A percentile compares a stretch with the other conserved stretches of the same genome.
These are phyloP conservation scores for Septoria linicola DNA, from an alignment of 2,329 filamentous ascomycete species.

Conservation along the genomic window DNA sequence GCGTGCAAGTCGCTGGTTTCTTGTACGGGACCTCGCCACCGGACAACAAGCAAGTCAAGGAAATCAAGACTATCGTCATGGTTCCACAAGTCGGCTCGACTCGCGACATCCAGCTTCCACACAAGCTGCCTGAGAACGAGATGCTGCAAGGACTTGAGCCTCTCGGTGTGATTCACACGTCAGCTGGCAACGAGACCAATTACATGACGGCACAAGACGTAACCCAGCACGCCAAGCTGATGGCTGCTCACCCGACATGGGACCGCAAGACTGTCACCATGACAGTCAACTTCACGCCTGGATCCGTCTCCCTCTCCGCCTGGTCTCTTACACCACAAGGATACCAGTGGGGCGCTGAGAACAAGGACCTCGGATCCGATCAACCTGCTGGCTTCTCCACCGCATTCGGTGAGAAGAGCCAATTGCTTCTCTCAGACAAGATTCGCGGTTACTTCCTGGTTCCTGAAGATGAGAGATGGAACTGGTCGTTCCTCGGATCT, in stretches of 20 bases:
- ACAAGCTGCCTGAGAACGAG: constrained; percentile 87
- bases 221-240: constrained; percentile 86
- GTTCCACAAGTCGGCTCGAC: constrained; percentile 93
- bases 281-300: constrained; percentile 93
- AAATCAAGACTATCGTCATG: constrained; percentile 95
- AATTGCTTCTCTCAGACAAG: constrained; percentile 86
- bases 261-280: constrained; percentile 92
- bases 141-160: constrained; percentile 84
- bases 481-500: constrained; percentile 97
- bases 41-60: constrained; percentile 96
- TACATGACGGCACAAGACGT: constrained; percentile 97
- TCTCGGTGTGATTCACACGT: constrained; percentile 90
- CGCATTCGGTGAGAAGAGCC: constrained; percentile 87
- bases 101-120: constrained; percentile 85
- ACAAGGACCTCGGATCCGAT: constrained; percentile 88
- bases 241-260: constrained; percentile 77
- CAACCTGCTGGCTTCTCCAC: constrained; percentile 85
- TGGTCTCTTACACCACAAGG: constrained; percentile 90
- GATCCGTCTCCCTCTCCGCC: constrained; percentile 88
- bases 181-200: constrained; percentile 88
- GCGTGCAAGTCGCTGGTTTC: constrained; percentile 94
- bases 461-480: constrained; percentile 87
- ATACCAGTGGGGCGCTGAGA: constrained; percentile 96
- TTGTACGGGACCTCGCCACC: constrained; percentile 89
- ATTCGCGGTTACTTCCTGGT: constrained; percentile 96